phyloP scores from a whole-genome alignment of 2,329 filamentous ascomycete species.

The Paramyrothecium roridum region DNA sequence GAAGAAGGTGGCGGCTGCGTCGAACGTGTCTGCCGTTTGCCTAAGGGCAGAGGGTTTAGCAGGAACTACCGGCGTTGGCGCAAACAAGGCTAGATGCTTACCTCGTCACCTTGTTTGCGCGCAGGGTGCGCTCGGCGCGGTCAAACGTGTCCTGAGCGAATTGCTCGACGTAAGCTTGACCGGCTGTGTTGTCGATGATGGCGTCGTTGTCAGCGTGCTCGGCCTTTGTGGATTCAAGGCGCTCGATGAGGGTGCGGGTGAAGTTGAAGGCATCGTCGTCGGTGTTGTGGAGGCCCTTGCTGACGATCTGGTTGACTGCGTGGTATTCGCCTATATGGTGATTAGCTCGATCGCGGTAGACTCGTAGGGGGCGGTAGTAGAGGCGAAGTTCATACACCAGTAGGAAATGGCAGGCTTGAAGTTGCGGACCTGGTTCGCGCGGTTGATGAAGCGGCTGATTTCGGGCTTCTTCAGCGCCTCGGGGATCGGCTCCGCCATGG shows the following conservation, averaged over 20 bases:
- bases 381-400: conserved; percentile 68
- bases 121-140: conserved; percentile 77
- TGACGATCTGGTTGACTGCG: conserved; percentile 88
- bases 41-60: conserved; percentile 35
- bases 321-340: conserved; percentile 72
- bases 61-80: background rate
- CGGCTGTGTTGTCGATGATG: conserved; percentile 79
- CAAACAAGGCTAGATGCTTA: conserved; percentile 28
- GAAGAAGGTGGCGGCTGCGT: conserved; percentile 88
- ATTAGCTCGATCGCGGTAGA: background rate
- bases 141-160: conserved; percentile 88
- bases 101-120: conserved; percentile 80
- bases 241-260: conserved; percentile 84
- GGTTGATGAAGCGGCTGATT: conserved; percentile 77
- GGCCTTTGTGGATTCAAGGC: conserved; percentile 63
- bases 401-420: conserved; percentile 88
- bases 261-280: conserved; percentile 78
- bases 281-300: conserved; percentile 71
- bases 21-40: conserved; percentile 91
- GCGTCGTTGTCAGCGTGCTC: conserved; percentile 77
- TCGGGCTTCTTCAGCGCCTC: conserved; percentile 69
- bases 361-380: background rate
- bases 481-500: conserved; percentile 60
- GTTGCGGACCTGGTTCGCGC: conserved; percentile 79
- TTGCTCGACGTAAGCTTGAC: conserved; percentile 89